Base-by-base conservation (phyloP, 306 rosid species). In the Gastrolobium villosum region DNA sequence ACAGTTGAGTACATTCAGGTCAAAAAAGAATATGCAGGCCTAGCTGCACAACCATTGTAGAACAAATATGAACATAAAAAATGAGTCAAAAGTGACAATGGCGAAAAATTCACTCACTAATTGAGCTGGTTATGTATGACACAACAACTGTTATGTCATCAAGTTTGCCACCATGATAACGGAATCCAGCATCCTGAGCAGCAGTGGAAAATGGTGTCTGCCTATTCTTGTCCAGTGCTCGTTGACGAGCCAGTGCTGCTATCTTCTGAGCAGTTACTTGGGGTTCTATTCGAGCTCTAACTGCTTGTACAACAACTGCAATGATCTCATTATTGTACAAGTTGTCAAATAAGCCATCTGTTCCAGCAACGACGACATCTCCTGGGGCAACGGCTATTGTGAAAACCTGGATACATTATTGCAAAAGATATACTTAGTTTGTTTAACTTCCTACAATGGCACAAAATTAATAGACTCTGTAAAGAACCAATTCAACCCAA, bases 331-430 rank as follows among this genome's bases (percentile, higher is more conserved):
- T 88, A 28, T 83, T 75, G 83, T 88, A 90, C 84, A 96, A 83
- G 73, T 93, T 93, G 94, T 96, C 97, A 70, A 93, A 93, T 79
- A 96, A 85, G 10, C 98, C 99, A 80, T 93, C 99, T 3, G 96
- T 91, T 77, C 97, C 99, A 49, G 97, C 94, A 15, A 96, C 72
- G 10, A 96, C 45, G 3, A 96, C 87, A 76, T 96, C 98, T 59
- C 97, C 99, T 1, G 86, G 59, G 5, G 66, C 63, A 67, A 88
- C 93, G 31, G 97, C 45, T 7, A 6, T 67, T 43, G 36, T 46
- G 7, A 67, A 67, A 65, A 65, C 53, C 71, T 65, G 71, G 37
- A 20, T 65, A 4, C 39, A 43, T 65, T 2, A 41, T 65, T 4
- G 71, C 53, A 65, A 46, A 37, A 9, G 14, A 70, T 55, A 28